Percentiles rank a stretch among this genome's conserved stretches.
Evolutionary conservation across 495 filamentous ascomycete species (phyloP).

Genomic region (Paragyromitra xinjiangensis): DNA sequence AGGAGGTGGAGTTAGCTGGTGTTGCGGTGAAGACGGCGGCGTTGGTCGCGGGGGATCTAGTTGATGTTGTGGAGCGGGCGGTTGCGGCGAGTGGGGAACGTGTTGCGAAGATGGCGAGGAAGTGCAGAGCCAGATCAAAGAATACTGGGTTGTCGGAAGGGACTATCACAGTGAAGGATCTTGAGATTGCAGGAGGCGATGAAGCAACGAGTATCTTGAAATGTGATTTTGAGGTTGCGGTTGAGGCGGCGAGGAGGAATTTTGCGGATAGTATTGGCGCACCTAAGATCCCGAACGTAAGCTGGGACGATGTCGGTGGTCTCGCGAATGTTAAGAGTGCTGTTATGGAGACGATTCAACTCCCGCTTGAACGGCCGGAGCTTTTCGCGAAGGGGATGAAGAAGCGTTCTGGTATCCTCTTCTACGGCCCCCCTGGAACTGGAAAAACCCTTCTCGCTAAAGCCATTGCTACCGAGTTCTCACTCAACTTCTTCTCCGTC

Average conservation of each 20-base stretch:
- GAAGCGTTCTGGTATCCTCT: constrained; percentile 95
- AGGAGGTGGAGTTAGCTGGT: constrained; percentile 80
- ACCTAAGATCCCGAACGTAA: constrained; percentile 96
- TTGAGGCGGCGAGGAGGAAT: constrained; percentile 94
- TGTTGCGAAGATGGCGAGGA: constrained; percentile 72
- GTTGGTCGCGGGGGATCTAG: constrained; percentile 89
- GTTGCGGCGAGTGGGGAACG: constrained; percentile 75
- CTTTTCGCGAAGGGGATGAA: constrained; percentile 99
- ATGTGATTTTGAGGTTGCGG: constrained; percentile 85
- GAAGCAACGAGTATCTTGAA: constrained; percentile 79
- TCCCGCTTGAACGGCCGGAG: constrained; percentile 90
- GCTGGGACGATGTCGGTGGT: constrained; percentile 96
- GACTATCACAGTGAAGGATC: constrained; percentile 74
- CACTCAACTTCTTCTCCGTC: constrained; percentile 98
- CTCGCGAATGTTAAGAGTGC: constrained; percentile 93
- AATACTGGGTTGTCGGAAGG: constrained; percentile 57
- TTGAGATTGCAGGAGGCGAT: constrained; percentile 88
- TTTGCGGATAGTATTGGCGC: constrained; percentile 97
- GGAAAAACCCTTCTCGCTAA: constrained; percentile 97
- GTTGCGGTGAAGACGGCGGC: constrained; percentile 96
- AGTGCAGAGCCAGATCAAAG: constrained; percentile 22
- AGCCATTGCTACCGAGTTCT: constrained; percentile 97
- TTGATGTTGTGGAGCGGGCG: constrained; percentile 92
- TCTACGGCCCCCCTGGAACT: constrained; percentile 96
- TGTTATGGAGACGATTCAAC: constrained; percentile 93